phyloP scores from a whole-genome alignment of 805 yeast genomes.

The Groenewaldozyma salmanticensis region DNA sequence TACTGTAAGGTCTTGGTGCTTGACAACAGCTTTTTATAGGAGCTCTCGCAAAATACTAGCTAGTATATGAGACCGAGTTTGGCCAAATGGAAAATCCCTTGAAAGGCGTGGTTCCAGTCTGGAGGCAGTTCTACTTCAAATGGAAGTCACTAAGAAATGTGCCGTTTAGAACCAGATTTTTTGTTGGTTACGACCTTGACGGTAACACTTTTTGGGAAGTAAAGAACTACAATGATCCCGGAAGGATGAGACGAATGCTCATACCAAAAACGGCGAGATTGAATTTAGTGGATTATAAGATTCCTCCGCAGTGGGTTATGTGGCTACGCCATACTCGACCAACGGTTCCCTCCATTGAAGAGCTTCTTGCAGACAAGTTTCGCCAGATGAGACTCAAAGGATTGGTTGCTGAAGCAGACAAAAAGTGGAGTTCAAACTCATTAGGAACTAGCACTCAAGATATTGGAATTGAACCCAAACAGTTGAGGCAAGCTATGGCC shows the following conservation, averaged over 20 bases:
- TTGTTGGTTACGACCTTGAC: constrained; percentile 63
- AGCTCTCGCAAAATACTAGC: too few species aligned
- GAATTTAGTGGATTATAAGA: constrained; percentile 49
- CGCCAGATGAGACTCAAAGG: constrained; percentile 46
- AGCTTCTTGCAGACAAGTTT: constrained; percentile 46
- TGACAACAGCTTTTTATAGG: too few species aligned
- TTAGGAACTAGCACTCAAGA: constrained; percentile 28
- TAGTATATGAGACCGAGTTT: too few species aligned
- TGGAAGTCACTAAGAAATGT: constrained; percentile 54
- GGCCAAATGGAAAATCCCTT: constrained; percentile 34
- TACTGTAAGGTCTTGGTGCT: too few species aligned
- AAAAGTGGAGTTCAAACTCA: constrained; percentile 28
- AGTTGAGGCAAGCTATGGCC: background rate
- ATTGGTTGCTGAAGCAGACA: constrained; percentile 37
- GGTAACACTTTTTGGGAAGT: constrained; percentile 87
- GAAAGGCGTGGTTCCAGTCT: constrained; percentile 37
- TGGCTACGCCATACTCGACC: constrained; percentile 65
- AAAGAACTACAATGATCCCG: constrained; percentile 40
- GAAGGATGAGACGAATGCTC: constrained; percentile 50
- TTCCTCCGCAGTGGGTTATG: constrained; percentile 66
- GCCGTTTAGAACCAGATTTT: constrained; percentile 62
- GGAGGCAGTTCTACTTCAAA: constrained; percentile 41
- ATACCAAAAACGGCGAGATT: constrained; percentile 42
- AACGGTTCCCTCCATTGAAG: constrained; percentile 52
- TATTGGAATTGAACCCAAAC: constrained; percentile 3